Evolutionary conservation across 2,329 filamentous ascomycete genomes (phyloP).

Genomic region (Xenoacremonium recifei): DNA sequence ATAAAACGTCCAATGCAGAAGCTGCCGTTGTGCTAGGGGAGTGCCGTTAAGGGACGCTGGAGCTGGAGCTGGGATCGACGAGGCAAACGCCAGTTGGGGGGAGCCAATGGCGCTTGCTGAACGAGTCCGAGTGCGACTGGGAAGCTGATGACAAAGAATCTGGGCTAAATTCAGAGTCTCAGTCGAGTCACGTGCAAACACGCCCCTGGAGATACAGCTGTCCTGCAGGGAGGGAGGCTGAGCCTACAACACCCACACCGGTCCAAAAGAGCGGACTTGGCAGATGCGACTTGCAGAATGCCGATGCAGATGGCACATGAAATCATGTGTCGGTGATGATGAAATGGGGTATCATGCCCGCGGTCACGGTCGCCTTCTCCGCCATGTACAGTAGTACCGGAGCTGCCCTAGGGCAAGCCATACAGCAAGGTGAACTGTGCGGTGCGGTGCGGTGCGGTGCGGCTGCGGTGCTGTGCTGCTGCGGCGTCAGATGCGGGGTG

Average conservation of each 20-base stretch:
- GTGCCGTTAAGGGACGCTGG: too few species aligned
- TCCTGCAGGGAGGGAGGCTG: background rate
- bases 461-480: too few species aligned
- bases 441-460: too few species aligned
- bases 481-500: background rate
- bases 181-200: background rate
- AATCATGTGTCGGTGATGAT: background rate
- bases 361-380: background rate
- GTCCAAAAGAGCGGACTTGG: background rate
- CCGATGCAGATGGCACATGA: background rate
- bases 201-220: background rate
- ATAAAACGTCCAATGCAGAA: too few species aligned
- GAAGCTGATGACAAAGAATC: too few species aligned
- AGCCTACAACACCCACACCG: background rate
- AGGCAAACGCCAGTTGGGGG: too few species aligned
- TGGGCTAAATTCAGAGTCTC: background rate
- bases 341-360: background rate
- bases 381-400: conserved; percentile 1
- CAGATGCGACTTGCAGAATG: background rate
- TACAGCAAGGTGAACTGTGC: too few species aligned
- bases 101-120: too few species aligned
- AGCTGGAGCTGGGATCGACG: too few species aligned
- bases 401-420: too few species aligned
- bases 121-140: too few species aligned
- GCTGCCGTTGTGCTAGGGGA: too few species aligned